Percentiles rank a stretch among this genome's conserved stretches.
phyloP scores from a whole-genome alignment of 441 rosid species.

The Populus trichocarpa region DNA sequence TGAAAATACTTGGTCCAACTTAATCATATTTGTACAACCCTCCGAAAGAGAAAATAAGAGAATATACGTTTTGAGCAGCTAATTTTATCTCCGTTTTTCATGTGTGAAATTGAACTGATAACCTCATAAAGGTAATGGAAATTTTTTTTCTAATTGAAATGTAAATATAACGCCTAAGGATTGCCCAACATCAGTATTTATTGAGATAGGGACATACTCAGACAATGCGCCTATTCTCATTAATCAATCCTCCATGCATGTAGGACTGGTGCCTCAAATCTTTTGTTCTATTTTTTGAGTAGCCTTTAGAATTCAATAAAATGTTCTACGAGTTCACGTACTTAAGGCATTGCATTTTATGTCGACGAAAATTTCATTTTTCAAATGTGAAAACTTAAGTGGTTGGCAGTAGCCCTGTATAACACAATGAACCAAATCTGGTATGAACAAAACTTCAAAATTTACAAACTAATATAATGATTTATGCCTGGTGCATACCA shows the following conservation, averaged over 20 bases:
- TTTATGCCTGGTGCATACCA: background rate
- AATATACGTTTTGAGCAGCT: background rate
- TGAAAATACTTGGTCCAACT: no score
- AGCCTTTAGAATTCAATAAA: background rate
- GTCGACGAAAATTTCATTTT: background rate
- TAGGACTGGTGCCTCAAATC: background rate
- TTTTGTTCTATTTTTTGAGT: background rate
- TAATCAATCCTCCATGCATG: background rate
- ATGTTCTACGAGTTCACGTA: background rate
- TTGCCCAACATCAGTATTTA: background rate
- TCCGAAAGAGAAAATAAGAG: background rate
- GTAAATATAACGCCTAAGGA: background rate
- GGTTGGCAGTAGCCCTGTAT: background rate
- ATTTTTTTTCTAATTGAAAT: background rate
- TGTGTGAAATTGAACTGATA: background rate
- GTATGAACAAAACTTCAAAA: background rate
- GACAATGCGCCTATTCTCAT: background rate
- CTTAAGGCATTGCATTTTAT: background rate
- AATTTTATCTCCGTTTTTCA: background rate
- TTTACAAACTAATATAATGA: background rate
- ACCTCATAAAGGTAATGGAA: background rate
- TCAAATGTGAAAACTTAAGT: background rate
- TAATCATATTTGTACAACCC: background rate
- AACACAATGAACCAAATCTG: background rate
- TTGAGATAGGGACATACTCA: background rate